Base-by-base conservation (phyloP, 306 rosid genomes). In the Quercus aquifolioides region DNA sequence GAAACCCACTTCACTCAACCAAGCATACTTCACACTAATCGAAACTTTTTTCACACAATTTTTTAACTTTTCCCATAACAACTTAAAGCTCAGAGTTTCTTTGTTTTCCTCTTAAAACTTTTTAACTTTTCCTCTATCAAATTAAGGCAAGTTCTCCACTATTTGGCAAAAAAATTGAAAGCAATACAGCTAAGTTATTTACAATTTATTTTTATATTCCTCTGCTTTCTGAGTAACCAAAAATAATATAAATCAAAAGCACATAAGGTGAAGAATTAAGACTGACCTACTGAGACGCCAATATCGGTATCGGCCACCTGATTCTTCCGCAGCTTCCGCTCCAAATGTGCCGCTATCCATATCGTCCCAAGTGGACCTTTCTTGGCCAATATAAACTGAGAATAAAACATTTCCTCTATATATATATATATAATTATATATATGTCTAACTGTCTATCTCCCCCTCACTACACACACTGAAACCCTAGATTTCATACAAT, bases 311-410 rank as follows among this genome's bases (percentile, higher is more conserved):
- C 99, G 0, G 99, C 99, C 63, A 96, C 99, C 91, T 96, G 98
- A 84, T 96, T 96, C 88, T 96, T 96, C 3, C 99, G 88, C 71
- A 96, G 94, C 91, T 96, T 96, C 91, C 99, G 86, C 91, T 96
- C 99, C 85, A 96, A 89, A 88, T 96, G 99, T 5, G 99, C 99
- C 10, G 99, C 99, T 77, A 96, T 96, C 99, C 99, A 96, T 90
- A 96, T 93, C 1, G 99, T 96, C 87, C 99, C 99, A 43, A 96
- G 93, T 1, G 99, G 99, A 31, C 99, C 99, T 83, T 96, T 96
- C 85, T 96, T 96, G 71, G 99, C 99, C 93, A 96, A 89, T 74
- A 96, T 96, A 77, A 96, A 96, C 88, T 96, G 99, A 78, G 99
- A 96, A 85, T 96, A 96, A 86, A 96, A 96, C 99, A 96, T 95